Evolutionary conservation across 2,329 filamentous ascomycete species (phyloP).

Genomic region (Bipolaris victoriae): DNA sequence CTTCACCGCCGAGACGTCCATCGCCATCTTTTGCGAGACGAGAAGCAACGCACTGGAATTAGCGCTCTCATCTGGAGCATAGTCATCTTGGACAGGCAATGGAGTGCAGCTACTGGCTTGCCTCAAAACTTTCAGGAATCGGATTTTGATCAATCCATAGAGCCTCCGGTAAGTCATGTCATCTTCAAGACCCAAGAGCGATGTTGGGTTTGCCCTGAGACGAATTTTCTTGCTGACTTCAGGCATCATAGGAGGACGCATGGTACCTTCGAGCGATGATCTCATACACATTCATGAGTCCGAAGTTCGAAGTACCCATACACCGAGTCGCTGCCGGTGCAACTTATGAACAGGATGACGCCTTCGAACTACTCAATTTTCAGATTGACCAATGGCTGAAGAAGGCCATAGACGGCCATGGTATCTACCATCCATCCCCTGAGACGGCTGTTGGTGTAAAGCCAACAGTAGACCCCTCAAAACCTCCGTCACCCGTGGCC

Average conservation of each 20-base stretch:
- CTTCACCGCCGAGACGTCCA: neutral
- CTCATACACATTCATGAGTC: conserved; percentile 1
- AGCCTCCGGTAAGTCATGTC: neutral
- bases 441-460: conserved; percentile 1
- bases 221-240: neutral
- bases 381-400: conserved; percentile 2
- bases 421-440: neutral
- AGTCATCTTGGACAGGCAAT: neutral
- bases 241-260: neutral
- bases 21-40: neutral
- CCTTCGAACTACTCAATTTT: neutral
- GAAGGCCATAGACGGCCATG: neutral
- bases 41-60: conserved; percentile 1
- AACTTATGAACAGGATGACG: conserved; percentile 1
- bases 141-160: conserved; percentile 1
- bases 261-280: conserved; percentile 1
- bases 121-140: conserved; percentile 1
- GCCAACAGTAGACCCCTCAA: neutral
- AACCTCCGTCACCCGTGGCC: neutral
- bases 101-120: neutral
- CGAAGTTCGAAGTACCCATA: conserved; percentile 2
- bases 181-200: neutral
- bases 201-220: neutral
- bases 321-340: neutral
- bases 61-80: neutral